Base-by-base conservation (phyloP, 2,329 filamentous ascomycete species). In the Aspergillus flavus region DNA sequence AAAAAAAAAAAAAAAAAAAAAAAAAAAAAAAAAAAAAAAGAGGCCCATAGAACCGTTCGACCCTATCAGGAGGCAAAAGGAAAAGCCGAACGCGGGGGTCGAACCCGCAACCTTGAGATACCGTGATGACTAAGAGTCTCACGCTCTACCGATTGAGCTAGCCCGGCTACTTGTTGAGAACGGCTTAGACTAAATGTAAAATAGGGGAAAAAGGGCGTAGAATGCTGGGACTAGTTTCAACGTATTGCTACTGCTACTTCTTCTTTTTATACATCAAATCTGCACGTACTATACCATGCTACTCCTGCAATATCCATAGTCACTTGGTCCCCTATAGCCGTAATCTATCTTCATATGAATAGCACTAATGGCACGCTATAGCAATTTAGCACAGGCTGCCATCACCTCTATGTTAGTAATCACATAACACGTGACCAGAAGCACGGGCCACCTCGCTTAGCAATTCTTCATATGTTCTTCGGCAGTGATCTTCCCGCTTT, bases 71-170 rank as follows among this genome's bases (percentile, higher is more conserved):
- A 46, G 54, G 7, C 11, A 69, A 70, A 65, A 68, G 28, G 16
- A 57, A 58, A 5, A 77, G 76, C 76, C 76, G 72, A 77, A 78
- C 75, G 76, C 73, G 77, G 76, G 76, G 77, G 73, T 79, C 75
- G 76, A 78, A 78, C 77, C 76, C 75, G 72, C 76, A 77, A 68
- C 72, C 71, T 75, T 75, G 73, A 73, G 75, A 73, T 75, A 39
- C 32, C 52, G 32, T 55, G 57, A 46, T 0, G 26, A 32, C n/a
- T 80, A 83, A 82, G 78, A 82, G 79, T 79, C 80, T 81, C 80
- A 82, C 76, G 78, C 77, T 79, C 77, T 82, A 79, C 74, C 80
- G 79, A 82, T 82, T 82, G 80, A 82, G 80, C 80, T 82, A 82
- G 78, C 79, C 80, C 76, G 76, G 80, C 80, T 65, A 65, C 59